Conservation (phyloP, 177 flowering plant species). For the Vitis hybrid region DNA sequence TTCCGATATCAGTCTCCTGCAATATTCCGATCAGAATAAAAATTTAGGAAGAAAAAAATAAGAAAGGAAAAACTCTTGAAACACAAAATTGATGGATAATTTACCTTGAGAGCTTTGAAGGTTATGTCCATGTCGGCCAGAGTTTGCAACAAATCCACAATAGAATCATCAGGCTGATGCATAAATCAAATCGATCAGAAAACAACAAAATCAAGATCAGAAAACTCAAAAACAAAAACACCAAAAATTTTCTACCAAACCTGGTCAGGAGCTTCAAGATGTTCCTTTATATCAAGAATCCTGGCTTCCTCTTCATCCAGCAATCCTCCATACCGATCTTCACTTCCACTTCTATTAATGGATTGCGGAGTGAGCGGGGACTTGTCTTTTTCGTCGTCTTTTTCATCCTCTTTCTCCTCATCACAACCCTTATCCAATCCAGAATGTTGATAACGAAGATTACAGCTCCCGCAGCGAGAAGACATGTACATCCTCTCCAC, state of each 20-base stretch:
- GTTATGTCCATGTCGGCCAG: conserved; percentile 93
- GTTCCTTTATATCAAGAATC: conserved; percentile 66
- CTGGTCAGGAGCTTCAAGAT: conserved; percentile 84
- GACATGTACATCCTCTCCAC: conserved; percentile 58
- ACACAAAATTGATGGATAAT: not conserved
- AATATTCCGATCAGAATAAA: not conserved
- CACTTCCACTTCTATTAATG: conserved; percentile 27
- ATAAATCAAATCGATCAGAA: conserved; percentile 12
- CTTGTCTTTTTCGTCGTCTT: not conserved
- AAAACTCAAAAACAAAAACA: not conserved
- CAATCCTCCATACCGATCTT: conserved; percentile 33
- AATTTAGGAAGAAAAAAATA: not conserved
- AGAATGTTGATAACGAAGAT: not conserved
- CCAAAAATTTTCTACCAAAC: conserved; percentile 27
- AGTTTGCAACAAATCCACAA: conserved; percentile 66
- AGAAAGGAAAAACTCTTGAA: not conserved
- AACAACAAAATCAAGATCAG: conserved; percentile 7
- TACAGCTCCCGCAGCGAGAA: conserved; percentile 37
- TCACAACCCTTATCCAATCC: conserved; percentile 12
- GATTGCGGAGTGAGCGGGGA: conserved; percentile 32
- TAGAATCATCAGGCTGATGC: conserved; percentile 57
- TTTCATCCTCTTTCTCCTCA: conserved; percentile 18
- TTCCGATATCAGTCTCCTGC: conserved; percentile 94
- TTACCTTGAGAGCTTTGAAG: conserved; percentile 83
- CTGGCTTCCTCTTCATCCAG: conserved; percentile 64